Base-by-base conservation (phyloP, 169 alveolate genomes). In the Cryptosporidium sp. region DNA sequence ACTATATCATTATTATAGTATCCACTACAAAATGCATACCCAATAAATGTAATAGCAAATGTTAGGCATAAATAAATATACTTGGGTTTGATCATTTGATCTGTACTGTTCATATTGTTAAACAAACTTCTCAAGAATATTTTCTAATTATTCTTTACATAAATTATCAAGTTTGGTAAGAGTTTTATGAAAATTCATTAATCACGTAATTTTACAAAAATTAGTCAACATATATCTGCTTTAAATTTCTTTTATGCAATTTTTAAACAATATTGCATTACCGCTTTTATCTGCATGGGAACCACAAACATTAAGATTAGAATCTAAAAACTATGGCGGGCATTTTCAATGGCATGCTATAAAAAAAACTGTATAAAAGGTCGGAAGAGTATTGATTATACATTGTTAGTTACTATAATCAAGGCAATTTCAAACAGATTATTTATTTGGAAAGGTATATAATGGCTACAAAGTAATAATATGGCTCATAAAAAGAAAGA, bases 291-390 rank as follows among this genome's bases (percentile, higher is more conserved):
- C 55, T 73, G 52, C 86, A 73, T 73, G 86, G 67, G 70, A 73
- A 73, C 69, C 68, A 55, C 68, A 73, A 48, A 48, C 48, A 41
- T 10, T 48, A 18, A 55, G 48, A 23, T 73, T 33, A n/a, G 58
- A 73, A 73, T 73, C 86, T 73, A 73, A 73, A 73, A 73, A 73
- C 68, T 41, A 55, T 73, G 86, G 86, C 86, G 86, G 86, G 86
- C 26, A 35, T 31, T 18, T 48, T n/a, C 7, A 55, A 12, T 55
- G 67, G 67, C 67, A 23, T 55, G 67, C 35, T n/a, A 12, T 41
- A 1, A 55, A 55, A 55, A 55, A 55, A 23, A 23, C 10, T 55
- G 29, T 55, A 26, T 9, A 18, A 26, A 26, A 9, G 35, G 14
- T 9, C n/a, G 37, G 39, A 21, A 5, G 37, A 55, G 23, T 55